Evolutionary conservation across 1,139 yeast genomes (phyloP).

Genomic region (Meyerozyma sp.): DNA sequence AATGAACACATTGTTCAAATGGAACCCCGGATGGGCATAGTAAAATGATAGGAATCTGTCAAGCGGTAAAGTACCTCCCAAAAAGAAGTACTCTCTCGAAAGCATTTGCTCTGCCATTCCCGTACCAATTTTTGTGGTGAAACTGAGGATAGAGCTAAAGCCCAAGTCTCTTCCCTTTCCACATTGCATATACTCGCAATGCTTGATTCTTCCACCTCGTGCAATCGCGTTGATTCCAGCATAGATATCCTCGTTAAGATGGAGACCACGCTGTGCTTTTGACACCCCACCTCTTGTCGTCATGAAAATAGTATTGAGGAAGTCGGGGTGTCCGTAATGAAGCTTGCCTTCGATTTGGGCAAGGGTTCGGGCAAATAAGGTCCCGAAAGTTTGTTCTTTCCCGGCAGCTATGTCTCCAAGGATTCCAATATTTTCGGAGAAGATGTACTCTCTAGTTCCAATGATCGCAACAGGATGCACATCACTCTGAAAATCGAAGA

Average conservation of each 20-base stretch:
- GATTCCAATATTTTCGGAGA: conserved; percentile 50
- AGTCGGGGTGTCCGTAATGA: conserved; percentile 56
- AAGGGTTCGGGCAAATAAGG: conserved; percentile 49
- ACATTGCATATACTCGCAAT: conserved; percentile 53
- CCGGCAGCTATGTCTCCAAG: conserved; percentile 56
- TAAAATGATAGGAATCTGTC: conserved; percentile 50
- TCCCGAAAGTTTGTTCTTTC: conserved; percentile 54
- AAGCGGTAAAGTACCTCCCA: conserved; percentile 44
- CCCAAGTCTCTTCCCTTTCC: conserved; percentile 56
- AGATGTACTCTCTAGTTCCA: conserved; percentile 51
- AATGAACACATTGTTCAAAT: conserved; percentile 48
- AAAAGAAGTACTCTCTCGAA: conserved; percentile 47
- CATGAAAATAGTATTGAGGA: conserved; percentile 45
- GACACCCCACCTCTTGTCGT: conserved; percentile 54
- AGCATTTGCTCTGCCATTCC: conserved; percentile 58
- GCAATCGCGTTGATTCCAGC: conserved; percentile 52
- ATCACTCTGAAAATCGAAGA: conserved; percentile 19
- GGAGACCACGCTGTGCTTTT: conserved; percentile 51
- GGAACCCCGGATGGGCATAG: conserved; percentile 56
- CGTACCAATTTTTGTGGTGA: conserved; percentile 53
- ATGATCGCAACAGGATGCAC: conserved; percentile 47
- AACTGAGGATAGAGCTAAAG: conserved; percentile 48
- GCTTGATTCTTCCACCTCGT: conserved; percentile 51
- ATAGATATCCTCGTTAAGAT: conserved; percentile 51
- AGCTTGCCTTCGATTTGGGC: conserved; percentile 53